Evolutionary conservation across 768 basidiomycete genomes (phyloP), one percentile per base, ranked within the genome.

Genomic region (Russula dissimulans): DNA sequence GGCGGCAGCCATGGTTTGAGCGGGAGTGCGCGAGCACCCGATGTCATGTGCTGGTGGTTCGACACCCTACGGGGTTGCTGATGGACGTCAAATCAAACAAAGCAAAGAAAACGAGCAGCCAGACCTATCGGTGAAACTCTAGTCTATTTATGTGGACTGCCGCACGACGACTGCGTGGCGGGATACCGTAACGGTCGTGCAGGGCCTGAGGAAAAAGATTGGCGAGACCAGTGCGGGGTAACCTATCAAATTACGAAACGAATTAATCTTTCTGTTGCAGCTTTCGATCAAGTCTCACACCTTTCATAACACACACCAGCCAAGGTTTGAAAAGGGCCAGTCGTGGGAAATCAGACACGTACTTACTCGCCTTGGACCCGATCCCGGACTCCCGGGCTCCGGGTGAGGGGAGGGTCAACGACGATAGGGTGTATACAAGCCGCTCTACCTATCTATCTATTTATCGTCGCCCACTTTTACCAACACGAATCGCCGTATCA

Each of bases 401-500:
- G 22, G 22, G 22, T 26, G 22, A 26, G 22, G 22, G 22, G 22
- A 26, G 22, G 22, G 22, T 26, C 22, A 26, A 26, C 22, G 22
- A 26, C 22, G 22, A 2, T 26, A 26, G 22, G 22, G 22, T 26
- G 22, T 26, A 2, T 26, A 26, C 22, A 26, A 26, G 22, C 2
- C 22, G 22, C 22, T 26, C 12, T 15, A 41, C 39, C 4, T 5
- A 0, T 12, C 5, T 18, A 29, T 59, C 14, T 47, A 44, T 9
- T 42, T 14, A 9, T 45, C 43, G 0, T 44, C 15, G 15, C 64
- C 66, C 9, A 79, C 26, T 18, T 71, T 67, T 39, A 79, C 70
- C 17, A 88, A 74, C n/a, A 86, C 81, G 78, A 93, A 92, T 67
- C 81, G 80, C 63, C 95, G 74, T 48, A 90, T 90, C 72, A 97